Percentiles rank a stretch among this genome's conserved stretches.
These are phyloP conservation scores for Diaporthe sp. DNA, from an alignment of 2,329 filamentous ascomycete genomes.

Conservation along the genomic window DNA sequence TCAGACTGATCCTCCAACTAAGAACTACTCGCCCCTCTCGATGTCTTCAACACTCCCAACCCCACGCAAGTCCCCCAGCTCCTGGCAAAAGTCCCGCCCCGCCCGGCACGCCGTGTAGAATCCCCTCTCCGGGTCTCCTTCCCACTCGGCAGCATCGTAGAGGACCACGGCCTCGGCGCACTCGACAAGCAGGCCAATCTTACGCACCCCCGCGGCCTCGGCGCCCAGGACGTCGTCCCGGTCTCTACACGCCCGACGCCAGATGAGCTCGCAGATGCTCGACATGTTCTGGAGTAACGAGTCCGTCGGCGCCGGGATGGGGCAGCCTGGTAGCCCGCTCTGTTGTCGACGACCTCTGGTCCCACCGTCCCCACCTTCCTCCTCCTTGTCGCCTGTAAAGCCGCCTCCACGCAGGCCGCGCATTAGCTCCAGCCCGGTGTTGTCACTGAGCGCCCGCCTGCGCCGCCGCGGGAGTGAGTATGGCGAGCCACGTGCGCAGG, in stretches of 20 bases:
- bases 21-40: neutral
- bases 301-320: constrained; percentile 37
- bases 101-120: constrained; percentile 27
- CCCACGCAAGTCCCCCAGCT: constrained; percentile 27
- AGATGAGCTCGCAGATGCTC: constrained; percentile 45
- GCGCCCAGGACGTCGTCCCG: constrained; percentile 42
- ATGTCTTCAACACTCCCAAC: neutral
- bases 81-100: constrained; percentile 29
- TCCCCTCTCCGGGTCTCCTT: constrained; percentile 15
- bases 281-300: constrained; percentile 45
- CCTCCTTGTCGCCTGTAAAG: neutral
- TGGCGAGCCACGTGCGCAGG: neutral
- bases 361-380: too few species aligned
- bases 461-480: neutral
- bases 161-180: constrained; percentile 45
- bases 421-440: neutral
- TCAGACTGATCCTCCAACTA: neutral
- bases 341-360: neutral
- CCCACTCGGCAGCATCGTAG: constrained; percentile 38
- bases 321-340: neutral
- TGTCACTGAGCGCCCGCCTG: constrained; percentile 19
- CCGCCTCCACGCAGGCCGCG: neutral
- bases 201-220: constrained; percentile 42
- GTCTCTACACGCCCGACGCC: constrained; percentile 44
- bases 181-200: constrained; percentile 43